A percentile compares a stretch with the other conserved stretches of the same genome.
phyloP scores from a whole-genome alignment of 495 filamentous ascomycete species.

The Xylaria palmicola region DNA sequence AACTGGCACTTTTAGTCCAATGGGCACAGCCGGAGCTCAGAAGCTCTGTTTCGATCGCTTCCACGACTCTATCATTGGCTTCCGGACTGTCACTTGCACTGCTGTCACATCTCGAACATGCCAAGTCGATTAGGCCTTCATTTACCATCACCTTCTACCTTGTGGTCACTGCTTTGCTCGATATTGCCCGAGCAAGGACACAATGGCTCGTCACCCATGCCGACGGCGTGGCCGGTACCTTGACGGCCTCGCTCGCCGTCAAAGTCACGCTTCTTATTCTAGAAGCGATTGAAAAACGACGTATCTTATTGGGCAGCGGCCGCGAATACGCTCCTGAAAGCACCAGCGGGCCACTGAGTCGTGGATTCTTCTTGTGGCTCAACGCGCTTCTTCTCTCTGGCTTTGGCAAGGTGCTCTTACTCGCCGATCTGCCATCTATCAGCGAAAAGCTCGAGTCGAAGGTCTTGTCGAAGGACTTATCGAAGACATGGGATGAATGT shows the following conservation, averaged over 20 bases:
- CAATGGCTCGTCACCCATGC: constrained; percentile 38
- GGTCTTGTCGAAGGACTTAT: constrained; percentile 34
- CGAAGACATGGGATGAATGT: constrained; percentile 33
- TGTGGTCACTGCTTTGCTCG: constrained; percentile 54
- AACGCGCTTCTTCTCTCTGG: constrained; percentile 37
- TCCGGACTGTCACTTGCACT: constrained; percentile 29
- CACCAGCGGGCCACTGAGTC: constrained; percentile 32
- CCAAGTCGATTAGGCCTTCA: constrained; percentile 44
- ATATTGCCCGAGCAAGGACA: constrained; percentile 44
- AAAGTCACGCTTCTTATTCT: constrained; percentile 43
- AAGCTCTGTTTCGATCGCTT: constrained; percentile 50
- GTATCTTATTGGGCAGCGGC: constrained; percentile 45
- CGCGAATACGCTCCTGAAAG: constrained; percentile 32
- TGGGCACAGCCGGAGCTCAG: constrained; percentile 41
- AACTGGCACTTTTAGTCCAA: constrained; percentile 48
- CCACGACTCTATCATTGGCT: constrained; percentile 45
- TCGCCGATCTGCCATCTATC: constrained; percentile 36
- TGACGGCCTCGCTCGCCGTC: constrained; percentile 22
- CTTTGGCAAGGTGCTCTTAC: constrained; percentile 28
- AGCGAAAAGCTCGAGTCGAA: constrained; percentile 51
- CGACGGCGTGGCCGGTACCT: constrained; percentile 18
- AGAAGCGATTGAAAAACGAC: constrained; percentile 53
- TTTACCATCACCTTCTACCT: constrained; percentile 58
- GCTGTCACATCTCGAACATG: constrained; percentile 45
- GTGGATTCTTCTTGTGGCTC: constrained; percentile 42